Evolutionary conservation across 2,329 filamentous ascomycete genomes (phyloP), one percentile per base, ranked within the genome.

Genomic region (Verticillium albo-atrum): DNA sequence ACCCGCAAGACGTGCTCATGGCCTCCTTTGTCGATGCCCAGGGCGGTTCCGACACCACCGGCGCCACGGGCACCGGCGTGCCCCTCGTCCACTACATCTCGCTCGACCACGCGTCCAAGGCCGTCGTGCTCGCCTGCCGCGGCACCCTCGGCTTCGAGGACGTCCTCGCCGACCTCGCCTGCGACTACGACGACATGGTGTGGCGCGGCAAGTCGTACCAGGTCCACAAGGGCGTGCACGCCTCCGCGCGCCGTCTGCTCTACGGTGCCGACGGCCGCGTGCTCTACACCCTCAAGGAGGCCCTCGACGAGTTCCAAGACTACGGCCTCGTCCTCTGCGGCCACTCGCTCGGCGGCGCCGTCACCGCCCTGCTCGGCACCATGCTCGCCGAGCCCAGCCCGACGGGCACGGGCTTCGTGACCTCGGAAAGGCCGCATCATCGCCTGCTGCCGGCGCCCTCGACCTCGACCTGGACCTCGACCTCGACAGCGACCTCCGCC

Each of bases 91-190:
- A 91, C 70, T 91, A 90, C 65, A 83, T 91, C 35, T 87, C 87
- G 2, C 75, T 91, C 1, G 89, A 91, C 64, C 87, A 89, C 67
- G 85, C 88, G 56, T 88, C 88, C 2, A 88, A 86, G 66, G 88
- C 89, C 0, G 85, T 91, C 0, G 88, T 91, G 0, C 75, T 91
- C n/a, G 87, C 88, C 1, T 89, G 89, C 56, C 82, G 89, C 37
- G 89, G 89, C 2, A 91, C 89, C 0, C 77, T 90, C 42, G 89
- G 89, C 0, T 90, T 91, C 61, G 88, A 91, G 66, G 89, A 91
- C 67, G 83, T 91, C 26, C 74, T 91, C 35, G 88, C 88, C 0
- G 89, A 91, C 67, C 84, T 91, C 82, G 88, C 88, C 30, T 91
- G 88, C 71, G 88, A 90, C 54, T 91, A 90, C 63, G 87, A 89